Conservation (phyloP, 768 basidiomycete genomes). For the Hemileccinum rubropunctum region DNA sequence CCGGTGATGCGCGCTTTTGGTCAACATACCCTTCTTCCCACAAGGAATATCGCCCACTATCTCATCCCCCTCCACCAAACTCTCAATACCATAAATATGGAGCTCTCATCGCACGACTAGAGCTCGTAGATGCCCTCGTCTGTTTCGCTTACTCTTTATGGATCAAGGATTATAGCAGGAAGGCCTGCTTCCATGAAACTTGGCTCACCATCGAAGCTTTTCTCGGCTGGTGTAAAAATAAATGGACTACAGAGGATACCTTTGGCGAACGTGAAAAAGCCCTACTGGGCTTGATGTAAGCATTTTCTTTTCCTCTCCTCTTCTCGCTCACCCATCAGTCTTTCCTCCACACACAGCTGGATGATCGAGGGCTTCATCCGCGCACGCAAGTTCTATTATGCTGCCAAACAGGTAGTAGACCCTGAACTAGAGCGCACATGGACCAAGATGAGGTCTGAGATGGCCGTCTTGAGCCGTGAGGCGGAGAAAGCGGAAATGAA, state of each 20-base stretch:
- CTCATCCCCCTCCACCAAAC: slow-evolving; percentile 59
- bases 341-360: slow-evolving; percentile 43
- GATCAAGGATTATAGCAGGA: slow-evolving; percentile 65
- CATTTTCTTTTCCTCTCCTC: slow-evolving; percentile 15
- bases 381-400: slow-evolving; percentile 46
- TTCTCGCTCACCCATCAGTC: slow-evolving; percentile 26
- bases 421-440: slow-evolving; percentile 35
- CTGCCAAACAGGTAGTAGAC: slow-evolving; percentile 31
- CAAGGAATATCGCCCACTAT: slow-evolving; percentile 61
- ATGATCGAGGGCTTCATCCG: slow-evolving; percentile 80
- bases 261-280: slow-evolving; percentile 51
- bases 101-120: slow-evolving; percentile 71
- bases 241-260: slow-evolving; percentile 51
- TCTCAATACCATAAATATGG: slow-evolving; percentile 76
- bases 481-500: slow-evolving; percentile 37
- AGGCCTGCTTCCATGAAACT: slow-evolving; percentile 53
- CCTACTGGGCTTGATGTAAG: slow-evolving; percentile 81
- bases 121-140: slow-evolving; percentile 77
- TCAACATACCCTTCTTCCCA: slow-evolving; percentile 66
- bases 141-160: slow-evolving; percentile 84
- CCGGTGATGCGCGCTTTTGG: slow-evolving; percentile 76
- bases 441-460: slow-evolving; percentile 33
- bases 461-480: slow-evolving; percentile 31
- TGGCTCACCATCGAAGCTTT: slow-evolving; percentile 72
- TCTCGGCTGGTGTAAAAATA: slow-evolving; percentile 68